A percentile compares a stretch with the other conserved stretches of the same genome.
Evolutionary conservation across 768 basidiomycete genomes (phyloP).

Genomic region (Mycena vulgaris): DNA sequence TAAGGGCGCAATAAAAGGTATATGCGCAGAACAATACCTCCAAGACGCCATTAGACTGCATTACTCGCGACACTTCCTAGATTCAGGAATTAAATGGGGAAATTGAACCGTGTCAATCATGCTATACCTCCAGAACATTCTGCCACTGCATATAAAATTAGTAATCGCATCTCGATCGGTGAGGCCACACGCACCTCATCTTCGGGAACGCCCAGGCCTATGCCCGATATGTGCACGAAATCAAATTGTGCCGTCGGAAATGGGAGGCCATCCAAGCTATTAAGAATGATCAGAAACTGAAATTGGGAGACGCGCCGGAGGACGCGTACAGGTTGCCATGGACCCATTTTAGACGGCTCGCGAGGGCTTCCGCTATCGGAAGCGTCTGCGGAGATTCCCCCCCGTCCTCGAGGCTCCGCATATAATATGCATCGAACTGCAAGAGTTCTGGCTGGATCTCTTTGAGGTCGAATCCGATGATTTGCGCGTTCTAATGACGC

Average conservation of each 20-base stretch:
- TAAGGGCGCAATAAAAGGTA: conserved; percentile 18
- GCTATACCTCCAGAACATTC: conserved; percentile 71
- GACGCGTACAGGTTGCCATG: conserved; percentile 74
- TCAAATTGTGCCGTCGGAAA: conserved; percentile 73
- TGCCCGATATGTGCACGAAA: conserved; percentile 73
- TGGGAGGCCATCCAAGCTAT: conserved; percentile 77
- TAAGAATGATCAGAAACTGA: conserved; percentile 20
- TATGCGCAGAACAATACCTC: conserved; percentile 63
- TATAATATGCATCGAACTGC: conserved; percentile 46
- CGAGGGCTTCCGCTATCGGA: conserved; percentile 49
- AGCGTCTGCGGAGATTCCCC: conserved; percentile 20
- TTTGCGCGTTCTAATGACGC: conserved; percentile 59
- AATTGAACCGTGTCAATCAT: neutral
- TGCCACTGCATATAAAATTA: conserved; percentile 66
- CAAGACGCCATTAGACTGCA: conserved; percentile 72
- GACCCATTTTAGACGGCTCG: conserved; percentile 73
- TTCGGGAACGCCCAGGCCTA: conserved; percentile 81
- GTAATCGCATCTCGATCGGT: conserved; percentile 18
- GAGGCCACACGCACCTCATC: conserved; percentile 66
- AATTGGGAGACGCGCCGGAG: conserved; percentile 12
- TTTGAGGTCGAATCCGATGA: conserved; percentile 74
- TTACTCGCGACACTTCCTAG: conserved; percentile 78
- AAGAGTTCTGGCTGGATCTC: conserved; percentile 68
- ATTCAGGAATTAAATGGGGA: conserved; percentile 28
- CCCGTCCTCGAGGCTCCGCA: conserved; percentile 33